Conservation (phyloP, 2,329 filamentous ascomycete genomes). For the Aschersonia sp. region DNA sequence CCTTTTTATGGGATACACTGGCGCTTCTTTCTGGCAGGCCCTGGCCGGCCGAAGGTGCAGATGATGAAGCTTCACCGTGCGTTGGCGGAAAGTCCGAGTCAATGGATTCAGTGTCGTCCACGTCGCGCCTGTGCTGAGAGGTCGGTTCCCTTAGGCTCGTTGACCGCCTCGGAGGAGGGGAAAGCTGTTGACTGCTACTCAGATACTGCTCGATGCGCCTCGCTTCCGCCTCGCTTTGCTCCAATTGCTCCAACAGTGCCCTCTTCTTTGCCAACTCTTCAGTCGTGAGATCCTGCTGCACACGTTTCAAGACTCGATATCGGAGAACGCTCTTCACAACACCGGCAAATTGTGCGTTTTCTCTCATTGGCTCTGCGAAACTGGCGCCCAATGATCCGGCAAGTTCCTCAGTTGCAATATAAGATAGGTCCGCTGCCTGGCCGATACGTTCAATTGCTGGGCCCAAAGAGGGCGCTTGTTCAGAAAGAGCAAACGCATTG, state of each 20-base stretch:
- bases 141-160: constrained; percentile 38
- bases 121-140: constrained; percentile 36
- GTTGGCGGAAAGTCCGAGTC: constrained; percentile 94
- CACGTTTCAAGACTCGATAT: constrained; percentile 82
- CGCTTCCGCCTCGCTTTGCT: constrained; percentile 84
- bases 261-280: constrained; percentile 87
- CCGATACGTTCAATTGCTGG: constrained; percentile 88
- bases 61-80: constrained; percentile 52
- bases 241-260: constrained; percentile 69
- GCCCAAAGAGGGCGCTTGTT: constrained; percentile 76
- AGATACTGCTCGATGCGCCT: constrained; percentile 89
- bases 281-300: constrained; percentile 93
- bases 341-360: constrained; percentile 92
- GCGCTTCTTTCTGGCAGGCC: constrained; percentile 44
- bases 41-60: constrained; percentile 60
- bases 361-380: constrained; percentile 95
- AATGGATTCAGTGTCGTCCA: constrained; percentile 74
- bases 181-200: constrained; percentile 51
- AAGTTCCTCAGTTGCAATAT: constrained; percentile 87
- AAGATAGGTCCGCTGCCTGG: constrained; percentile 89
- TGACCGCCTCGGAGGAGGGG: constrained; percentile 51
- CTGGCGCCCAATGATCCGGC: constrained; percentile 77
- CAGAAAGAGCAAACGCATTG: constrained; percentile 91
- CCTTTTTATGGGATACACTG: constrained; percentile 54
- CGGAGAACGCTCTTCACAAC: constrained; percentile 80